phyloP scores from a whole-genome alignment of 2,329 filamentous ascomycete genomes.

The Xylariaceae sp. region DNA sequence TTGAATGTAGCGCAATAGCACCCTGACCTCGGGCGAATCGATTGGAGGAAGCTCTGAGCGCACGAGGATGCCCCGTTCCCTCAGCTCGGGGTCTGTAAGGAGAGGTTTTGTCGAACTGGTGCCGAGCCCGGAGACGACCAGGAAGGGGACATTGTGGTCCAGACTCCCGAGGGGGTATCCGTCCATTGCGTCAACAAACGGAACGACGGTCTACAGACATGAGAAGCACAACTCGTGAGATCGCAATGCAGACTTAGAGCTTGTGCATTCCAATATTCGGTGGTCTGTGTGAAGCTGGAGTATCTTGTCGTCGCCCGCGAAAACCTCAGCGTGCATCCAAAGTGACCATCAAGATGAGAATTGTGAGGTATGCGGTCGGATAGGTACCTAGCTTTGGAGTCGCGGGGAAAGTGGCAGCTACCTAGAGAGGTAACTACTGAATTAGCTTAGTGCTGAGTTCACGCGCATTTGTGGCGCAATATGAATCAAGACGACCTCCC shows the following conservation, averaged over 20 bases:
- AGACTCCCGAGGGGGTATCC: slow-evolving; percentile 75
- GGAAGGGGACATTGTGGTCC: slow-evolving; percentile 78
- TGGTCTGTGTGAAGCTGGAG: neutral
- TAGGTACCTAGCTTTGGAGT: no score
- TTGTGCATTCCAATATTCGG: neutral
- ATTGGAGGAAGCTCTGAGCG: slow-evolving; percentile 66
- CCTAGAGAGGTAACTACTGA: no score
- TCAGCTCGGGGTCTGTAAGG: slow-evolving; percentile 45
- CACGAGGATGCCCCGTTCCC: slow-evolving; percentile 56
- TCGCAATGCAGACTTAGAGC: neutral
- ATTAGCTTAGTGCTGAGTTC: no score
- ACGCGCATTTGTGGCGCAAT: no score
- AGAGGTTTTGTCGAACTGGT: slow-evolving; percentile 37
- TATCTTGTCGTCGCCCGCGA: no score
- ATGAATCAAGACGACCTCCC: no score
- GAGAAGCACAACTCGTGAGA: slow-evolving; percentile 10
- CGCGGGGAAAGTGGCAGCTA: no score
- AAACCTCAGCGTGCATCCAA: no score
- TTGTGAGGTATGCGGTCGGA: no score
- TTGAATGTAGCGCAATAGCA: slow-evolving; percentile 61
- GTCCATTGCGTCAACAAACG: slow-evolving; percentile 53
- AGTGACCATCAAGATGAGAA: no score
- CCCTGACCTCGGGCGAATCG: slow-evolving; percentile 57
- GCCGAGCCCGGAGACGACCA: slow-evolving; percentile 74
- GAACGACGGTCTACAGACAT: slow-evolving; percentile 19